Percentiles rank a stretch among this genome's conserved stretches.
Evolutionary conservation across 495 filamentous ascomycete genomes (phyloP).

Genomic region (Lophium mytilinum): DNA sequence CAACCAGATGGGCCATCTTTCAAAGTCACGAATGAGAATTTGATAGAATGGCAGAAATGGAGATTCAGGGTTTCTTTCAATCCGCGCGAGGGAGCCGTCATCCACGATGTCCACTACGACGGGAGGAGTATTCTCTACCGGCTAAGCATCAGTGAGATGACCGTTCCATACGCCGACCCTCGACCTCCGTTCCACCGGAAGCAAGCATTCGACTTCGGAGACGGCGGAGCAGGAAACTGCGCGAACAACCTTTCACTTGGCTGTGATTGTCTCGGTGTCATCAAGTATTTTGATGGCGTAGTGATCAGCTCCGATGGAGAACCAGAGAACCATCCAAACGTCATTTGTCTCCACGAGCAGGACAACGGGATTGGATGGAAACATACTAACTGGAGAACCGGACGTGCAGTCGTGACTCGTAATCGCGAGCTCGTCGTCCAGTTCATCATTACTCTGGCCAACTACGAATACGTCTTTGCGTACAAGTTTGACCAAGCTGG

Average conservation of each 20-base stretch:
- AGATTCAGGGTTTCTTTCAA: conserved; percentile 33
- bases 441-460: conserved; percentile 32
- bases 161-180: conserved; percentile 47
- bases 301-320: conserved; percentile 20
- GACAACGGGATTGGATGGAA: conserved; percentile 34
- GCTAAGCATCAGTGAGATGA: conserved; percentile 67
- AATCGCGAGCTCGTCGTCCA: conserved; percentile 30
- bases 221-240: conserved; percentile 28
- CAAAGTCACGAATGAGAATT: conserved; percentile 21
- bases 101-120: conserved; percentile 53
- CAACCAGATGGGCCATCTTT: conserved; percentile 32
- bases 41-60: conserved; percentile 38
- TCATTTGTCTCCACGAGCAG: conserved; percentile 33
- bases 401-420: conserved; percentile 26
- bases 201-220: conserved; percentile 33
- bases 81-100: conserved; percentile 31
- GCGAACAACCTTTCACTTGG: conserved; percentile 32
- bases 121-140: conserved; percentile 61
- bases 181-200: conserved; percentile 31
- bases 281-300: conserved; percentile 29
- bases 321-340: conserved; percentile 24
- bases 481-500: conserved; percentile 28
- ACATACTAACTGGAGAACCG: conserved; percentile 29
- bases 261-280: conserved; percentile 32
- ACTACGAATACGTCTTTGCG: conserved; percentile 34